phyloP scores from a whole-genome alignment of 495 filamentous ascomycete genomes.

The Penicillium pancosmium region DNA sequence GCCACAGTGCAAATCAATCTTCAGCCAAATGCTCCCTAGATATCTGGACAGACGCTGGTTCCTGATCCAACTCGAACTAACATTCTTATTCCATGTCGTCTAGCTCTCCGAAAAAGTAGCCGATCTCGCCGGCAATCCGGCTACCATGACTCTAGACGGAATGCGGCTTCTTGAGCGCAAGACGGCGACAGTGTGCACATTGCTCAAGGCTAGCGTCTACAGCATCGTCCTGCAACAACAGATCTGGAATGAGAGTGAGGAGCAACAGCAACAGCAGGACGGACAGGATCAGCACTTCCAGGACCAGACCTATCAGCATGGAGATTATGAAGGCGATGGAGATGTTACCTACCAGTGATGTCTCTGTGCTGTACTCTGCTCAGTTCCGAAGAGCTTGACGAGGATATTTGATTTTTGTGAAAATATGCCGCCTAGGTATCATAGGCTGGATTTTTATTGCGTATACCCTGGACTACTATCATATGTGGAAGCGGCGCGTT shows the following conservation, averaged over 20 bases:
- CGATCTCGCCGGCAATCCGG: conserved; percentile 35
- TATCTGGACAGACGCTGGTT: not conserved
- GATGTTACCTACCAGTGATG: conserved; percentile 41
- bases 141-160: conserved; percentile 60
- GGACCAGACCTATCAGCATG: conserved; percentile 37
- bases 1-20: not conserved
- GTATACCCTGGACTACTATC: conserved; percentile 8
- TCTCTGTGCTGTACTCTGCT: too few relatives aligned
- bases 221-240: conserved; percentile 97
- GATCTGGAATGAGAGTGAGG: conserved; percentile 67
- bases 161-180: conserved; percentile 88
- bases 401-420: not conserved
- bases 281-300: conserved; percentile 25
- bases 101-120: conserved; percentile 46
- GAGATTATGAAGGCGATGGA: conserved; percentile 33
- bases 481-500: conserved; percentile 1
- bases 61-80: not conserved
- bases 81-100: not conserved
- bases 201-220: conserved; percentile 97
- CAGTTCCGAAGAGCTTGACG: not conserved
- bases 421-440: not conserved
- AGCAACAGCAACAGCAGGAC: conserved; percentile 37
- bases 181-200: conserved; percentile 88
- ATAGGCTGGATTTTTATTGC: not conserved
- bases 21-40: not conserved